Evolutionary conservation across 495 filamentous ascomycete genomes (phyloP).

Genomic region (Penicillium argentinense): DNA sequence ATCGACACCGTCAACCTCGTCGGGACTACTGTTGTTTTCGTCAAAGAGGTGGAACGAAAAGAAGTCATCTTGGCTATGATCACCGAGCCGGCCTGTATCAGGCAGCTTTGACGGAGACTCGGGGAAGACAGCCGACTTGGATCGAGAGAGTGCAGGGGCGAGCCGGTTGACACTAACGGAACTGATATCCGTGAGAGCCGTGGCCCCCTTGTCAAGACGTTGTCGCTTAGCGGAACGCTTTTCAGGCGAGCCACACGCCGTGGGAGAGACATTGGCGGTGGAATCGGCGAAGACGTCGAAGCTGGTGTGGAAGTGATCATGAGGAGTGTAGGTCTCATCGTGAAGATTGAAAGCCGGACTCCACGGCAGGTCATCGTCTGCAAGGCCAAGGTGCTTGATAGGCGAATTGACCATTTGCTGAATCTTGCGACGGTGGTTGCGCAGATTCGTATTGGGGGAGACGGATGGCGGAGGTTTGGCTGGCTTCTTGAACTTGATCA

Average conservation of each 20-base stretch:
- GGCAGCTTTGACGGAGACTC: slow-evolving; percentile 47
- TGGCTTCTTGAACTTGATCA: slow-evolving; percentile 81
- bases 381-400: slow-evolving; percentile 66
- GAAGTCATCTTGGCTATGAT: slow-evolving; percentile 58
- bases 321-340: slow-evolving; percentile 50
- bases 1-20: slow-evolving; percentile 71
- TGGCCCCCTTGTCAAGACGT: slow-evolving; percentile 50
- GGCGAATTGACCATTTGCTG: slow-evolving; percentile 88
- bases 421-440: slow-evolving; percentile 84
- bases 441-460: slow-evolving; percentile 93
- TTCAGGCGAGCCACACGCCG: slow-evolving; percentile 68
- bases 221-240: slow-evolving; percentile 70
- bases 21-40: slow-evolving; percentile 49
- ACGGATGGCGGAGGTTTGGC: slow-evolving; percentile 80
- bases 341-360: slow-evolving; percentile 76
- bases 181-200: slow-evolving; percentile 66
- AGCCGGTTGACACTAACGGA: slow-evolving; percentile 47
- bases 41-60: slow-evolving; percentile 61
- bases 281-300: slow-evolving; percentile 77
- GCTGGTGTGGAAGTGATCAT: slow-evolving; percentile 48
- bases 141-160: slow-evolving; percentile 33
- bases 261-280: slow-evolving; percentile 47
- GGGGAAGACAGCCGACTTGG: slow-evolving; percentile 46
- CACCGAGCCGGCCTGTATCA: slow-evolving; percentile 57
- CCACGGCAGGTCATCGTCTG: slow-evolving; percentile 65